Percentiles rank a stretch among this genome's conserved stretches.
These are phyloP conservation scores for Eucalyptus globulus DNA, from an alignment of 345 rosid species.

Conservation along the genomic window DNA sequence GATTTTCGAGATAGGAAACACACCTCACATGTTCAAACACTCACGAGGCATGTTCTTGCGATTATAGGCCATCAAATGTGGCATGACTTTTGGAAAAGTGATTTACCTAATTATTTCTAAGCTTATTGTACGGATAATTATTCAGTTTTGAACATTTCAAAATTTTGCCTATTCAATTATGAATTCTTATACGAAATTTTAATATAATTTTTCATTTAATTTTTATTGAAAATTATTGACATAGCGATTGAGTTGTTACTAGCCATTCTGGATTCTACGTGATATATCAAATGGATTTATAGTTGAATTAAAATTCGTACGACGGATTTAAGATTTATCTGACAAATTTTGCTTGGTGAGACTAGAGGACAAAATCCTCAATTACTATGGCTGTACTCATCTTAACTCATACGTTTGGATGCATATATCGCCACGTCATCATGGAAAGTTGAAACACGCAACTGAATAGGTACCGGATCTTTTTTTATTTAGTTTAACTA, in stretches of 20 bases:
- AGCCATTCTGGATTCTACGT: fast-evolving
- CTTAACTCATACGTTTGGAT: background rate
- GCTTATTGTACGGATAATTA: fast-evolving
- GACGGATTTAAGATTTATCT: fast-evolving
- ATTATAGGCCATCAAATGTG: background rate
- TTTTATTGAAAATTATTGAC: background rate
- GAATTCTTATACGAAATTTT: fast-evolving
- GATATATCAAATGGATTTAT: background rate
- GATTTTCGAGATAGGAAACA: background rate
- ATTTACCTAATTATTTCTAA: background rate
- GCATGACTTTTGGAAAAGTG: background rate
- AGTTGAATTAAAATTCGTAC: background rate
- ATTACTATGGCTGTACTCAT: background rate
- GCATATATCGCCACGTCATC: background rate
- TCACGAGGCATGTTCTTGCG: background rate
- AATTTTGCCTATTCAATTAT: background rate
- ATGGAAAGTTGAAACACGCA: background rate
- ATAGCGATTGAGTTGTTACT: too few species aligned
- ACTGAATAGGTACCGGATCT: background rate
- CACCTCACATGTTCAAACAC: background rate
- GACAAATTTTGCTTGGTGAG: background rate
- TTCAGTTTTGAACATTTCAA: background rate
- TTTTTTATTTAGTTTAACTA: background rate
- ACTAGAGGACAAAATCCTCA: background rate
- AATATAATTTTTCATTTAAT: background rate